Percentiles rank a stretch among this genome's conserved stretches.
phyloP scores from a whole-genome alignment of 2,329 filamentous ascomycete genomes.

The Cercospora sp. region DNA sequence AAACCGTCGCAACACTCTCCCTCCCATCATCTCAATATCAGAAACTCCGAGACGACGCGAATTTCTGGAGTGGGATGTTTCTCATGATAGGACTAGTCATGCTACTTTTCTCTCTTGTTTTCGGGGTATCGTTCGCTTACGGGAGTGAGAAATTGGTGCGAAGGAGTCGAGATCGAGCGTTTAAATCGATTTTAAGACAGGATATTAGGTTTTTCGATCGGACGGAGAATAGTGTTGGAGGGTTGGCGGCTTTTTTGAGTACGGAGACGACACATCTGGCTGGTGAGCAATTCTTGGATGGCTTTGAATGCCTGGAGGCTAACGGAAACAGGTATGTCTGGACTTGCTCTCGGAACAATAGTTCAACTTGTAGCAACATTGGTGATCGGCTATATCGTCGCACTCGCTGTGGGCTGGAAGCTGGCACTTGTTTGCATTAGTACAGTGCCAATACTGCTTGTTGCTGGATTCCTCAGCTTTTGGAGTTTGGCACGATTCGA shows the following conservation, averaged over 20 bases:
- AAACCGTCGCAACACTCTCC: slow-evolving; percentile 72
- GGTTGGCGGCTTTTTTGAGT: slow-evolving; percentile 47
- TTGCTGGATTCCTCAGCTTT: slow-evolving; percentile 47
- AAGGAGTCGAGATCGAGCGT: slow-evolving; percentile 75
- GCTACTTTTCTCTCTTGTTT: slow-evolving; percentile 40
- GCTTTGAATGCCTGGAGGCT: not conserved
- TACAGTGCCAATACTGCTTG: slow-evolving; percentile 49
- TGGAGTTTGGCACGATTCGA: slow-evolving; percentile 36
- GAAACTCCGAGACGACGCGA: slow-evolving; percentile 37
- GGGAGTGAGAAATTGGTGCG: slow-evolving; percentile 80
- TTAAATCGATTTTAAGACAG: slow-evolving; percentile 82
- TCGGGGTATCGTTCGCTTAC: slow-evolving; percentile 73
- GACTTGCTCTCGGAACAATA: slow-evolving; percentile 50
- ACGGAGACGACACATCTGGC: slow-evolving; percentile 54
- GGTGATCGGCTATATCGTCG: slow-evolving; percentile 49
- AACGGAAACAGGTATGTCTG: slow-evolving; percentile 49
- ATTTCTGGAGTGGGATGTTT: slow-evolving; percentile 58
- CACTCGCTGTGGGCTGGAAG: slow-evolving; percentile 52
- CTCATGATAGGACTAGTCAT: slow-evolving; percentile 51
- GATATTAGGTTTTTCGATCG: slow-evolving; percentile 87
- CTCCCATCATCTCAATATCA: slow-evolving; percentile 53
- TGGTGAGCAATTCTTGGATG: not conserved
- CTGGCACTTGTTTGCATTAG: slow-evolving; percentile 50
- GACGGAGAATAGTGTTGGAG: slow-evolving; percentile 45
- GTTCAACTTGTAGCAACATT: slow-evolving; percentile 46